Conservation (phyloP, 345 rosid genomes). For the Acer saccharum region DNA sequence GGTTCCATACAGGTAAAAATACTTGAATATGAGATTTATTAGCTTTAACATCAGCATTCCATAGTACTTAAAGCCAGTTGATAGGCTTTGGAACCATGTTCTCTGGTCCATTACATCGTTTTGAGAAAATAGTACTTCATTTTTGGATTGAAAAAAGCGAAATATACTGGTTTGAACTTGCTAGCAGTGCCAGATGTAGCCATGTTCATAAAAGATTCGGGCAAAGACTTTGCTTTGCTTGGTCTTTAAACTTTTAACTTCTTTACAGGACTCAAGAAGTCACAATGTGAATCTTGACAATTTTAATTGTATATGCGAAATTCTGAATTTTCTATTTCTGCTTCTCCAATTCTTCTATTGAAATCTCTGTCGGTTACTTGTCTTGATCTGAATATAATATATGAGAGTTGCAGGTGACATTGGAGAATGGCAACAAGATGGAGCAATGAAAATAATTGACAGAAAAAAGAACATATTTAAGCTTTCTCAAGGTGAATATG, state of each 20-base stretch:
- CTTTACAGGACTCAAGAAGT: no score
- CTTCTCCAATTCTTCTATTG: not conserved
- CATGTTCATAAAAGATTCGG: not conserved
- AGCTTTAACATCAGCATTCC: not conserved
- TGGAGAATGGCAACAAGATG: constrained; percentile 88
- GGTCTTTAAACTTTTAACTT: no score
- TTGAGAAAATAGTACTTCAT: no score
- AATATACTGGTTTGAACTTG: no score
- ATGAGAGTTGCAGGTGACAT: constrained; percentile 64
- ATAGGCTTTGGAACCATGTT: not conserved
- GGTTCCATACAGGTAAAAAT: constrained; percentile 90
- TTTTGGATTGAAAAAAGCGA: not conserved
- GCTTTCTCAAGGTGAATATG: constrained; percentile 95
- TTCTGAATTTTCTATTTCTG: not conserved
- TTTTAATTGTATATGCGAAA: not conserved
- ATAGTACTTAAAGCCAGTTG: not conserved
- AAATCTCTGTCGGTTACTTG: not conserved
- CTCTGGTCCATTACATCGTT: not conserved
- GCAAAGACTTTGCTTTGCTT: not conserved
- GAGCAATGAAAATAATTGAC: constrained; percentile 89
- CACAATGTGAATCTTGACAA: no score
- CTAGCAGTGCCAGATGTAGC: not conserved
- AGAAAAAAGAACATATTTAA: constrained; percentile 95
- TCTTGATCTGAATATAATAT: not conserved
- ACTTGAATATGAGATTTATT: not conserved